Evolutionary conservation across 139 green algal genomes (phyloP).

Genomic region (Chlorella sp.): DNA sequence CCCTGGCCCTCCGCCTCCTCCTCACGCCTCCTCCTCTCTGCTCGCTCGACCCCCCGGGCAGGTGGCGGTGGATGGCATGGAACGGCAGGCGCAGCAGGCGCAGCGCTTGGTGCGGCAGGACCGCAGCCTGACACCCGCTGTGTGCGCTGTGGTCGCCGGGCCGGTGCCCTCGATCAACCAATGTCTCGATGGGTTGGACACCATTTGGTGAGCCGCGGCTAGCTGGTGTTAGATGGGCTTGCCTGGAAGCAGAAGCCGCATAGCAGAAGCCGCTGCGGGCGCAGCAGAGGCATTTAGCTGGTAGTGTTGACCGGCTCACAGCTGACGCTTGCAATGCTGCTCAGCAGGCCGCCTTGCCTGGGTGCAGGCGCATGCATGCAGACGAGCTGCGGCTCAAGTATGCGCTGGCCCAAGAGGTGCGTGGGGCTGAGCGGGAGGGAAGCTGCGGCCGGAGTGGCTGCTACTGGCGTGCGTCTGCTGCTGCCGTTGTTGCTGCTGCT

Average conservation of each 20-base stretch:
- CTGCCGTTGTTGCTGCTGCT: background rate
- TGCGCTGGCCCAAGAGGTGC: conserved; percentile 6
- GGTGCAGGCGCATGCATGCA: conserved; percentile 28
- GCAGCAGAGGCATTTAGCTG: background rate
- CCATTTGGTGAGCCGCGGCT: conserved; percentile 2
- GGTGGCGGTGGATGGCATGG: conserved; percentile 5
- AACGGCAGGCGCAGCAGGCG: conserved; percentile 9
- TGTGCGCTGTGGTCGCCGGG: background rate
- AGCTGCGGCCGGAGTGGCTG: too few relatives aligned
- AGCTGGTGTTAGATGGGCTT: background rate
- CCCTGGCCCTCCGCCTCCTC: too few relatives aligned
- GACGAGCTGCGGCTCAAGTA: conserved; percentile 32
- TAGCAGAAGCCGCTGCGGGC: background rate
- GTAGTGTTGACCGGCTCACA: too few relatives aligned
- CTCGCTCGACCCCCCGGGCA: background rate
- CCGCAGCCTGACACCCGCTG: conserved; percentile 10
- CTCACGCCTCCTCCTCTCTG: background rate
- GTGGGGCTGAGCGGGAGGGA: background rate
- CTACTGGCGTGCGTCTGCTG: too few relatives aligned
- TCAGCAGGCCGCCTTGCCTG: background rate
- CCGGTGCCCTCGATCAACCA: conserved; percentile 29
- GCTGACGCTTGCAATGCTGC: background rate
- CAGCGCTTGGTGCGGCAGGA: conserved; percentile 29
- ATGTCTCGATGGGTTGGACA: conserved; percentile 26
- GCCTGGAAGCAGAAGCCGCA: background rate